phyloP scores from a whole-genome alignment of 2,329 filamentous ascomycete genomes.

The Aureobasidium sp. region DNA sequence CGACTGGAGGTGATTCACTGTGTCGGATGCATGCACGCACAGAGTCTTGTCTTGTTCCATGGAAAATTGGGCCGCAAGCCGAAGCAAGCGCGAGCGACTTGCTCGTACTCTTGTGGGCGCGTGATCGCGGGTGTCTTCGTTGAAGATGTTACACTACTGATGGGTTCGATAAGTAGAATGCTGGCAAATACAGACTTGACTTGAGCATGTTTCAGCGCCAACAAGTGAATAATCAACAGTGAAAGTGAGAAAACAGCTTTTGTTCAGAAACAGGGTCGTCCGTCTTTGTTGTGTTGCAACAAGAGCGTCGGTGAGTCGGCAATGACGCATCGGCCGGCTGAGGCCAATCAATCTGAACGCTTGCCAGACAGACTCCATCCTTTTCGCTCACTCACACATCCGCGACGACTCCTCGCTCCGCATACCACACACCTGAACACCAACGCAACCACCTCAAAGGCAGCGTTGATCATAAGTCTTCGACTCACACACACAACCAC shows the following conservation, averaged over 20 bases:
- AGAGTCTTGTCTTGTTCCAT: background rate
- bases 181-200: background rate
- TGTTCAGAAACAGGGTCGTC: background rate
- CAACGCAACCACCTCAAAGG: constrained; percentile 7
- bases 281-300: constrained; percentile 4
- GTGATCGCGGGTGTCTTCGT: background rate
- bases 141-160: background rate
- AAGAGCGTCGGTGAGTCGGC: constrained; percentile 1
- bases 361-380: background rate
- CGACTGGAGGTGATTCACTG: background rate
- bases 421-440: constrained; percentile 15
- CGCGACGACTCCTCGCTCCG: constrained; percentile 13
- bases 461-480: background rate
- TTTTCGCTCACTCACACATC: constrained; percentile 7
- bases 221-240: background rate
- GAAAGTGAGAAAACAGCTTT: background rate
- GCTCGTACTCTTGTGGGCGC: background rate
- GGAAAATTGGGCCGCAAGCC: constrained; percentile 4
- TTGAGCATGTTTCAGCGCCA: background rate
- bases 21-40: background rate
- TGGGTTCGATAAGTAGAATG: background rate
- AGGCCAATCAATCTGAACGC: constrained; percentile 4
- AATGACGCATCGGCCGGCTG: constrained; percentile 3
- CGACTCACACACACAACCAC: constrained; percentile 15
- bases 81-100: background rate